These are phyloP conservation scores for Turnera subulata DNA, from an alignment of 345 rosid genomes.

Conservation along the genomic window DNA sequence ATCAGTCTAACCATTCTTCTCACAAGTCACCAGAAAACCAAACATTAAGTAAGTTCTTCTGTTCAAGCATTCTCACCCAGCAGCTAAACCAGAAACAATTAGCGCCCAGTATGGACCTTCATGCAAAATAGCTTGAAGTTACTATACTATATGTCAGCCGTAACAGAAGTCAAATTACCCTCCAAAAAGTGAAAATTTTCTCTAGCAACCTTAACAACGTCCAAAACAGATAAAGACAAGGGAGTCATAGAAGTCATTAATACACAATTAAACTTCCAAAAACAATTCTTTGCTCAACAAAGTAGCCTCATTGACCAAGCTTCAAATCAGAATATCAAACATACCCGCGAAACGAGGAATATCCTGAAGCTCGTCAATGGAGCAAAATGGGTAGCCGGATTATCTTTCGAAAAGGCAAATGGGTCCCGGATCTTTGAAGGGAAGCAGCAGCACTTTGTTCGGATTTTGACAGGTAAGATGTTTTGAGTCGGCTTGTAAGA, in stretches of 20 bases:
- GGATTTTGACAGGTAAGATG: too few species aligned
- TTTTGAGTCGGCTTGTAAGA: background rate
- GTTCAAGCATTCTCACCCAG: background rate
- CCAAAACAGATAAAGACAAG: background rate
- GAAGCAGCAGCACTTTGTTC: background rate
- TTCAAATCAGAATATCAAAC: constrained; percentile 8
- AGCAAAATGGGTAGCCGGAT: constrained; percentile 15
- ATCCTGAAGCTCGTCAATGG: constrained; percentile 10
- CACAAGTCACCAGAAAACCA: background rate
- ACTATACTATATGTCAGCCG: too few species aligned
- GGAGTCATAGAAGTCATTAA: background rate
- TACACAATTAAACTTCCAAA: background rate
- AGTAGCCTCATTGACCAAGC: constrained; percentile 5
- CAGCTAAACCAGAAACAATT: background rate
- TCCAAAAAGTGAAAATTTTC: background rate
- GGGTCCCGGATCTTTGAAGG: constrained; percentile 21
- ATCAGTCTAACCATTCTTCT: background rate
- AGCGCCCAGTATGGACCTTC: background rate
- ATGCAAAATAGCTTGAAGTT: too few species aligned
- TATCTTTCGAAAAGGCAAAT: constrained; percentile 16
- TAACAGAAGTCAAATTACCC: background rate
- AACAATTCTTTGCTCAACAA: background rate
- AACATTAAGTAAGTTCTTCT: constrained; percentile 1
- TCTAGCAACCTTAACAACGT: constrained; percentile 5
- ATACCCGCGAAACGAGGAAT: background rate